Conservation (phyloP, 371 early-diverging fungal genomes). For the Conidiobolus incongruus region DNA sequence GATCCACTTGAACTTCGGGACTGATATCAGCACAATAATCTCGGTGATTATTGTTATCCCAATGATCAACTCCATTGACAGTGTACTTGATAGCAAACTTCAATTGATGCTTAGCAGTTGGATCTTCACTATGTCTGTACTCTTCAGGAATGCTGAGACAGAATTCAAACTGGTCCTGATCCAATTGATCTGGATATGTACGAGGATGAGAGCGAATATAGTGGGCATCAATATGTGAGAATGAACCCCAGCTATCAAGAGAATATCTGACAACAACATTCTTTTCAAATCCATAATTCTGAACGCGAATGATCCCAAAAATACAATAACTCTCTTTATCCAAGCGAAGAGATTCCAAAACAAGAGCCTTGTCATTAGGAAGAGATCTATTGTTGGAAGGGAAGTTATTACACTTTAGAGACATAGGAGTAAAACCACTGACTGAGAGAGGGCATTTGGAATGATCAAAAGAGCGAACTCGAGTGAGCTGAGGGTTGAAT, state of each 20-base stretch:
- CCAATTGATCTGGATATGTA: too few relatives aligned
- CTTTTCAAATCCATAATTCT: slow-evolving; percentile 10
- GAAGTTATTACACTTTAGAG: not conserved
- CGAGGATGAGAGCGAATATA: too few relatives aligned
- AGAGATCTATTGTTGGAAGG: not conserved
- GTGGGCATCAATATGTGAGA: slow-evolving; percentile 2
- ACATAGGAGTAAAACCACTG: not conserved
- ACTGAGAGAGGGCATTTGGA: slow-evolving; percentile 4
- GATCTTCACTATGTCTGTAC: not conserved
- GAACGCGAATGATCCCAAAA: slow-evolving; percentile 2
- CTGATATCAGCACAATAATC: not conserved
- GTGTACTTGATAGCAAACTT: slow-evolving; percentile 3
- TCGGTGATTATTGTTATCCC: slow-evolving; percentile 5
- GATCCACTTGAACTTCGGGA: slow-evolving; percentile 1
- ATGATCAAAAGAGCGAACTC: slow-evolving; percentile 2
- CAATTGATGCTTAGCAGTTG: not conserved
- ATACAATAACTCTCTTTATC: not conserved
- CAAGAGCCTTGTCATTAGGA: not conserved
- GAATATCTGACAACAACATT: slow-evolving; percentile 7
- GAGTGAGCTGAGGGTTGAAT: not conserved
- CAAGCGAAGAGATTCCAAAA: not conserved
- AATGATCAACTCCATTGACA: slow-evolving; percentile 2
- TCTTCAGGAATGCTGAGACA: not conserved
- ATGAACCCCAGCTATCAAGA: slow-evolving; percentile 8
- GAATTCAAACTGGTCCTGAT: not conserved